Base-by-base conservation (phyloP, 495 filamentous ascomycete species). In the Penicillium odoratum region DNA sequence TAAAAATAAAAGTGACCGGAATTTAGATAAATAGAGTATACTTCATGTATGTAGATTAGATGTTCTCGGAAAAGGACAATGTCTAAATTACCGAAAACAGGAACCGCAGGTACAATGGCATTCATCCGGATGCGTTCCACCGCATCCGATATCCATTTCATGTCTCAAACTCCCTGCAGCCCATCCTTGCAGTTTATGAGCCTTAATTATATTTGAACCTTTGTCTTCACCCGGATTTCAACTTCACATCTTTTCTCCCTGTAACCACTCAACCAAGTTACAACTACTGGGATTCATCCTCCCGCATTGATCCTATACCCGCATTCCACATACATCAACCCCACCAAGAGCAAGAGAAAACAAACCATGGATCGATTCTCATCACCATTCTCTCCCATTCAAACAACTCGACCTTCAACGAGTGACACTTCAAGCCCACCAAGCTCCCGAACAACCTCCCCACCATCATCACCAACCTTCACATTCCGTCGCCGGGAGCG, bases 101-200 rank as follows among this genome's bases (percentile, higher is more conserved):
- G 10, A 10, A 53, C 56, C 48, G 34, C 40, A 65, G 56, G 49
- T 42, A 58, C 59, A 51, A 57, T 56, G 13, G 42, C 59, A 63
- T 63, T 62, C 56, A 61, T 67, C 61, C 58, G 58, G 56, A 61
- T 64, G 51, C 58, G 58, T 8, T 59, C 51, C 3, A 25, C 40
- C 48, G 60, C 53, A 46, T 58, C 53, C 55, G 57, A 57, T 48
- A 56, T 56, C 44, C 16, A 56, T 30, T 60, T 47, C 53, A 43
- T 64, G 62, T 64, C 62, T 64, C 59, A 64, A 59, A 28, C 63
- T 65, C 66, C 63, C 60, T 66, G 60, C 63, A 61, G 55, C 49
- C 13, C 33, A 60, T 66, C 63, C 65, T 68, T 66, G 63, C 63
- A 67, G 62, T 64, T 2, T 21, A 40, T 16, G 15, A 40, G 34